These are phyloP conservation scores for Fraxinus floribunda DNA, from an alignment of 305 asterid species.

Conservation along the genomic window DNA sequence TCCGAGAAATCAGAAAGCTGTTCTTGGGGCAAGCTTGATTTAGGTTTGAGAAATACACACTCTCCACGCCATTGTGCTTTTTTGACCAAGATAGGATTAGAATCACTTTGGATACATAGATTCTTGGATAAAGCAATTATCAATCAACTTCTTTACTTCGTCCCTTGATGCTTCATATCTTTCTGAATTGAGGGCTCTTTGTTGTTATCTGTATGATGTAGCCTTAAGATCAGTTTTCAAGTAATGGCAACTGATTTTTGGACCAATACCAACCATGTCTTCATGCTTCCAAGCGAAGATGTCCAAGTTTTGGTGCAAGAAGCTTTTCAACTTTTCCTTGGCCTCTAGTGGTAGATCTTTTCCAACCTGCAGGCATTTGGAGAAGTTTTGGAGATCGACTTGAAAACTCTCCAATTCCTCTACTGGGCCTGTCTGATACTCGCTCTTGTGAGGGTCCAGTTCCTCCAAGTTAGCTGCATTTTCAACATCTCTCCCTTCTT, in stretches of 20 bases:
- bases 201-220: not conserved
- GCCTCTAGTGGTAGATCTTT: not conserved
- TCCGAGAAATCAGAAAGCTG: too few relatives aligned
- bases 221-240: not conserved
- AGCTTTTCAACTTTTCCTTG: not conserved
- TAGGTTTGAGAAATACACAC: too few relatives aligned
- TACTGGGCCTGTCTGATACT: not conserved
- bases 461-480: not conserved
- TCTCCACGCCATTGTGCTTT: too few relatives aligned
- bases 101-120: too few relatives aligned
- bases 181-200: not conserved
- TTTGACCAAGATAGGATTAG: too few relatives aligned
- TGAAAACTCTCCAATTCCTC: not conserved
- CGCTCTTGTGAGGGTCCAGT: not conserved
- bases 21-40: too few relatives aligned
- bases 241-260: not conserved
- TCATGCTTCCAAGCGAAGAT: not conserved
- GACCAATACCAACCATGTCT: not conserved
- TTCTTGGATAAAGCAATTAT: not conserved
- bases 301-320: not conserved
- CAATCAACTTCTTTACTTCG: not conserved
- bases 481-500: not conserved
- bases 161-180: not conserved
- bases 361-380: not conserved
- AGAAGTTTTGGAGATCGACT: not conserved